These are phyloP conservation scores for Ustilago loliicola DNA, from an alignment of 1,284 basidiomycete genomes.

Conservation along the genomic window DNA sequence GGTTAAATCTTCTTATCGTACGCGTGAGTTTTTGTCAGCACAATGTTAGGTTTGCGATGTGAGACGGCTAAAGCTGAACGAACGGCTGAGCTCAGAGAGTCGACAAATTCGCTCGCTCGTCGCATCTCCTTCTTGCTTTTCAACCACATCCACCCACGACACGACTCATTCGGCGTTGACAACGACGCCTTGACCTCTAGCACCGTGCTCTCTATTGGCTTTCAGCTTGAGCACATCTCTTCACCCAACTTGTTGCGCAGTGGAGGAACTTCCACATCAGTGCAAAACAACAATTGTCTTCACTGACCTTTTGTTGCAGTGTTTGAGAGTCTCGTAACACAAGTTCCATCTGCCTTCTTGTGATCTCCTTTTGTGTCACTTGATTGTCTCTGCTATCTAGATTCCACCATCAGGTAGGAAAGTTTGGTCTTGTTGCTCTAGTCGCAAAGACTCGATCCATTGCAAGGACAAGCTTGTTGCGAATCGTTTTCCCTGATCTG, in stretches of 20 bases:
- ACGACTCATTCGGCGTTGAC: conserved; percentile 18
- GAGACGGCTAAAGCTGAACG: not conserved
- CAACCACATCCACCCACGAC: conserved; percentile 38
- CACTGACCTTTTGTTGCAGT: conserved; percentile 9
- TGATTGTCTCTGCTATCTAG: not conserved
- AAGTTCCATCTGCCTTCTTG: conserved; percentile 4
- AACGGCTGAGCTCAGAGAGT: not conserved
- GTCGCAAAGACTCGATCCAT: not conserved
- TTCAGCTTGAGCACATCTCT: conserved; percentile 8
- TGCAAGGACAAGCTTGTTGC: not conserved
- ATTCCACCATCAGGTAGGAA: not conserved
- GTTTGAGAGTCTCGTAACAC: conserved; percentile 21
- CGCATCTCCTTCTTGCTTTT: conserved; percentile 11
- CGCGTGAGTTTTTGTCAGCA: not conserved
- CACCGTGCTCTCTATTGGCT: conserved; percentile 22
- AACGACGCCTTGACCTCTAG: conserved; percentile 26
- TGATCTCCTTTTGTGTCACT: conserved; percentile 16
- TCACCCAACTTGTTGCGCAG: not conserved
- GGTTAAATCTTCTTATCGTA: conserved; percentile 11
- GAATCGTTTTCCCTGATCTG: not conserved
- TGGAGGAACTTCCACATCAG: not conserved
- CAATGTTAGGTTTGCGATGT: not conserved
- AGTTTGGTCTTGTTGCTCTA: not conserved
- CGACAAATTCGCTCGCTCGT: not conserved
- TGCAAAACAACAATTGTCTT: conserved; percentile 4